Percentiles rank a stretch among this genome's conserved stretches.
phyloP scores from a whole-genome alignment of 768 basidiomycete species.

The Mycena filopes region DNA sequence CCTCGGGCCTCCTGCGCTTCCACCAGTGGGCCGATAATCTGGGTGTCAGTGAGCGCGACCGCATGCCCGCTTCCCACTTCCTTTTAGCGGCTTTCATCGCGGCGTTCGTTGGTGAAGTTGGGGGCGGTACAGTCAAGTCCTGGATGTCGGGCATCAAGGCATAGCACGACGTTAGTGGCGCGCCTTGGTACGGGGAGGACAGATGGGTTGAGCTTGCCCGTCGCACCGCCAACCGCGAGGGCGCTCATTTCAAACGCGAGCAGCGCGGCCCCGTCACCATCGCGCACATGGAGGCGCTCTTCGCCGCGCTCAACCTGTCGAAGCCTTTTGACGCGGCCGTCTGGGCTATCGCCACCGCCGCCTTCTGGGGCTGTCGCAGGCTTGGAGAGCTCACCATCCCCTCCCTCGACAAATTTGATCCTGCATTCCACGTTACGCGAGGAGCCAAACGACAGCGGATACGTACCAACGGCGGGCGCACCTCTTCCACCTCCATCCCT shows the following conservation, averaged over 20 bases:
- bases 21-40: conserved; percentile 49
- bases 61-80: conserved; percentile 46
- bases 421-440: not conserved
- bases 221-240: conserved; percentile 17
- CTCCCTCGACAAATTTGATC: not conserved
- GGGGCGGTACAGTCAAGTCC: conserved; percentile 39
- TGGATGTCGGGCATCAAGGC: conserved; percentile 49
- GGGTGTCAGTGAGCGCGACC: conserved; percentile 38
- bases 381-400: conserved; percentile 7
- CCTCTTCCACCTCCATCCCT: conserved; percentile 30
- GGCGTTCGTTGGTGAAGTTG: conserved; percentile 15
- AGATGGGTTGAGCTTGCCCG: conserved; percentile 35
- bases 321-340: not conserved
- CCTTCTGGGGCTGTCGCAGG: conserved; percentile 1
- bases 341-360: not conserved
- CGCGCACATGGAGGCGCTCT: not conserved
- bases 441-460: not conserved
- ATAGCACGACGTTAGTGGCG: conserved; percentile 50
- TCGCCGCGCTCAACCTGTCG: not conserved
- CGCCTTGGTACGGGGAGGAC: conserved; percentile 49
- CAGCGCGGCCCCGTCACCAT: not conserved
- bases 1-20: conserved; percentile 47
- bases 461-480: not conserved
- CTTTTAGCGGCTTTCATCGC: conserved; percentile 46
- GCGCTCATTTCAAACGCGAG: not conserved